Conservation (phyloP, 2,329 filamentous ascomycete species). For the Clonostachys rhizophaga region DNA sequence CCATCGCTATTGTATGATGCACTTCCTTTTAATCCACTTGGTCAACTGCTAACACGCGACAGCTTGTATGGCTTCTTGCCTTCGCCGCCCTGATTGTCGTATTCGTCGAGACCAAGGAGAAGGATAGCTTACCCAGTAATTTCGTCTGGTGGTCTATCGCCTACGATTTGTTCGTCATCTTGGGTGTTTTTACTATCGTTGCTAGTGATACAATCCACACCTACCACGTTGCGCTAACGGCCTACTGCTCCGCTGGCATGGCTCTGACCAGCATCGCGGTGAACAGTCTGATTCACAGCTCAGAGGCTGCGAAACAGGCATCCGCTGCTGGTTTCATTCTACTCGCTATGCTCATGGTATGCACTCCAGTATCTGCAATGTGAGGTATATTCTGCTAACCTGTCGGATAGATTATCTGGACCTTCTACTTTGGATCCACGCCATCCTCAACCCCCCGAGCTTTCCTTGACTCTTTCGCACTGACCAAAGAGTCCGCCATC, state of each 20-base stretch:
- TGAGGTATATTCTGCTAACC: neutral
- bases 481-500: conserved; percentile 77
- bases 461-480: conserved; percentile 92
- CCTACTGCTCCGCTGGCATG: conserved; percentile 78
- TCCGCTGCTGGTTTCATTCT: conserved; percentile 91
- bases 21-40: neutral
- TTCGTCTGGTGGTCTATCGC: conserved; percentile 91
- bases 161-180: conserved; percentile 79
- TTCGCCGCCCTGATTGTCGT: conserved; percentile 84
- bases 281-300: conserved; percentile 78
- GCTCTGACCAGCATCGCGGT: conserved; percentile 83
- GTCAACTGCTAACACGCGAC: conserved; percentile 9
- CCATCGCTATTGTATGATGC: conserved; percentile 76
- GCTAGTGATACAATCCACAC: conserved; percentile 80
- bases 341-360: conserved; percentile 85
- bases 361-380: conserved; percentile 21
- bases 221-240: conserved; percentile 88
- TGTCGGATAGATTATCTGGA: conserved; percentile 78
- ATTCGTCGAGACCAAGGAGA: conserved; percentile 38
- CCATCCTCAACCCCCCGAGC: conserved; percentile 81
- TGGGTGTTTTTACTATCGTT: conserved; percentile 76
- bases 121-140: conserved; percentile 58
- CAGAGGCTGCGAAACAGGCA: conserved; percentile 71
- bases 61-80: conserved; percentile 94
- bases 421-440: conserved; percentile 96